These are phyloP conservation scores for Ceriops tagal DNA, from an alignment of 345 rosid species.

Conservation along the genomic window DNA sequence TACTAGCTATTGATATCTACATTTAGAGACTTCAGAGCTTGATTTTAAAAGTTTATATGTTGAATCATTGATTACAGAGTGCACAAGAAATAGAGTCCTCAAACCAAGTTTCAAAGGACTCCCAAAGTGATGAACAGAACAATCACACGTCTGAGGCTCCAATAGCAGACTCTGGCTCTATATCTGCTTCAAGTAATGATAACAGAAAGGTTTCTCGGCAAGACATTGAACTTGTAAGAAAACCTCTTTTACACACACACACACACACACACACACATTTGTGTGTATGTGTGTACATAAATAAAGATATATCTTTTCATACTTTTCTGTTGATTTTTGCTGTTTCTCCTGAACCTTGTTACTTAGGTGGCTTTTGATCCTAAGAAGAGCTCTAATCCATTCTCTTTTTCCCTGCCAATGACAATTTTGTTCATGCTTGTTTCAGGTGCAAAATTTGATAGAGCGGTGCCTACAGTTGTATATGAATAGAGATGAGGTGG, in stretches of 20 bases:
- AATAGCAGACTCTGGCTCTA: conserved; percentile 76
- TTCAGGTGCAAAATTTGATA: conserved; percentile 92
- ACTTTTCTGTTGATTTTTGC: not conserved
- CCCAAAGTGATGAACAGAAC: conserved; percentile 61
- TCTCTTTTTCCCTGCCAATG: not conserved
- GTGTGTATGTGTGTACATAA: not conserved
- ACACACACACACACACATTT: too few relatives aligned
- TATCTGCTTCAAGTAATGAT: conserved; percentile 84
- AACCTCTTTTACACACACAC: not conserved
- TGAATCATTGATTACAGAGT: conserved; percentile 37
- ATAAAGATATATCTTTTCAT: not conserved
- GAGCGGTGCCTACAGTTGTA: conserved; percentile 93
- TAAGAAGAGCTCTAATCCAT: not conserved
- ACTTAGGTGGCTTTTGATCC: not conserved
- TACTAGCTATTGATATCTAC: not conserved
- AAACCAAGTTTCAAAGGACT: conserved; percentile 65
- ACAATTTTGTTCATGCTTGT: conserved; percentile 13
- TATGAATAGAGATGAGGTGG: conserved; percentile 95
- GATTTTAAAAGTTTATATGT: not conserved
- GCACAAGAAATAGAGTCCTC: conserved; percentile 67
- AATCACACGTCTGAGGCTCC: conserved; percentile 61
- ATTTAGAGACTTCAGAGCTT: not conserved
- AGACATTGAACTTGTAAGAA: conserved; percentile 87
- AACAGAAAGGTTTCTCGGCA: conserved; percentile 84
- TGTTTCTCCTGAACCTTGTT: not conserved